Conservation (phyloP, 2,329 filamentous ascomycete species). For the Tothia fuscella region DNA sequence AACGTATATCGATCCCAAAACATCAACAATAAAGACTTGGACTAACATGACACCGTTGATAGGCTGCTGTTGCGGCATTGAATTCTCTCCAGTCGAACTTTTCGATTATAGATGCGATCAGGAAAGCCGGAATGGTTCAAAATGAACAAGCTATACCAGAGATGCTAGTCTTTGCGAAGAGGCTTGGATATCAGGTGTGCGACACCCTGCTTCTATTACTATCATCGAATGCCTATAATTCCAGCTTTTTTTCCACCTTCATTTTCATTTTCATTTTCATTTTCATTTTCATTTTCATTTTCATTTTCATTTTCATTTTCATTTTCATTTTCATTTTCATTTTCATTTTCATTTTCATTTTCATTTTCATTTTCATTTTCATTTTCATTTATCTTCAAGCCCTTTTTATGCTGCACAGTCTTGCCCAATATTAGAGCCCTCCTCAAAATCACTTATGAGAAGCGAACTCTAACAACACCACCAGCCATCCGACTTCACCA, state of each 20-base stretch:
- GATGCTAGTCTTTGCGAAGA: constrained; percentile 64
- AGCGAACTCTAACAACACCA: not conserved
- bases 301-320: not conserved
- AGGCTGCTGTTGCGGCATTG: constrained; percentile 61
- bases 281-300: not conserved
- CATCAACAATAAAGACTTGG: constrained; percentile 11
- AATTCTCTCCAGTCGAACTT: constrained; percentile 72
- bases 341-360: not conserved
- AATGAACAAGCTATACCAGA: constrained; percentile 70
- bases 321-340: not conserved
- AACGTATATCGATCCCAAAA: constrained; percentile 11
- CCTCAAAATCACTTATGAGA: too few species aligned
- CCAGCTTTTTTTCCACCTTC: too few species aligned
- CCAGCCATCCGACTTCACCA: constrained; percentile 49
- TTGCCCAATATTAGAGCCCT: too few species aligned
- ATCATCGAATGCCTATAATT: not conserved
- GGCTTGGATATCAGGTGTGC: constrained; percentile 62
- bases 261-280: not conserved
- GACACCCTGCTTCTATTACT: constrained; percentile 13
- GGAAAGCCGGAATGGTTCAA: constrained; percentile 59
- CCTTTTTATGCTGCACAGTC: too few species aligned
- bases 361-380: not conserved
- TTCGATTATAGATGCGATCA: constrained; percentile 62
- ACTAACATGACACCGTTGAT: constrained; percentile 11
- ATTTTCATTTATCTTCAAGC: not conserved